These are phyloP conservation scores for Fomitopsis pinicola DNA, from an alignment of 1,284 basidiomycete genomes.

Conservation along the genomic window DNA sequence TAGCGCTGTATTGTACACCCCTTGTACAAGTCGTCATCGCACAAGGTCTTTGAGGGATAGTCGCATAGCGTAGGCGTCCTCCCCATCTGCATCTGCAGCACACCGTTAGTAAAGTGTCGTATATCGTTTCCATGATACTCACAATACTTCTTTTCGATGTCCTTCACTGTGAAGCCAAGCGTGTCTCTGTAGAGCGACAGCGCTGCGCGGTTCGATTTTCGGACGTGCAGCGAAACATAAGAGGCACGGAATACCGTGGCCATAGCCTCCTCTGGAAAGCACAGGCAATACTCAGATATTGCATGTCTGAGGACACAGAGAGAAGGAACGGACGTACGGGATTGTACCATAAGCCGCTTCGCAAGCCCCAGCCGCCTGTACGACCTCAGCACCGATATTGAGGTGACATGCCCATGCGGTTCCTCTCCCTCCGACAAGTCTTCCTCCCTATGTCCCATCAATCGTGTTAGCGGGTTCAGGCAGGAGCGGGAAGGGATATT, in stretches of 20 bases:
- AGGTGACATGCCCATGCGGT: constrained; percentile 86
- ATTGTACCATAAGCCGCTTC: constrained; percentile 83
- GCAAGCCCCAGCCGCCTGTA: constrained; percentile 85
- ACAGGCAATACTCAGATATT: not conserved
- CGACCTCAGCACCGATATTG: constrained; percentile 83
- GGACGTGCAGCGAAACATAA: constrained; percentile 81
- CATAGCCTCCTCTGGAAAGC: constrained; percentile 76
- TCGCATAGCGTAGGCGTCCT: constrained; percentile 90
- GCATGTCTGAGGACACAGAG: no score
- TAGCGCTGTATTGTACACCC: not conserved
- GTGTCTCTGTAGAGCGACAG: constrained; percentile 80
- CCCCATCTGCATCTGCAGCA: constrained; percentile 75
- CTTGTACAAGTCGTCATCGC: constrained; percentile 10
- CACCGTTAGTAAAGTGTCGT: constrained; percentile 24
- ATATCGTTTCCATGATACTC: constrained; percentile 27
- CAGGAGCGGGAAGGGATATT: not conserved
- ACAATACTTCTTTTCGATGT: constrained; percentile 85
- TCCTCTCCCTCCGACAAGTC: constrained; percentile 54
- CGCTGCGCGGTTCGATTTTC: constrained; percentile 85
- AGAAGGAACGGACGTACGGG: constrained; percentile 50
- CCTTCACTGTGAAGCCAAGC: constrained; percentile 75
- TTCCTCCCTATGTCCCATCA: constrained; percentile 55
- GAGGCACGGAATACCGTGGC: constrained; percentile 70
- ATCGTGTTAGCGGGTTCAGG: not conserved
- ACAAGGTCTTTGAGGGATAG: constrained; percentile 46